These are phyloP conservation scores for Xylariomycetidae sp. DNA, from an alignment of 2,329 filamentous ascomycete species.

Conservation along the genomic window DNA sequence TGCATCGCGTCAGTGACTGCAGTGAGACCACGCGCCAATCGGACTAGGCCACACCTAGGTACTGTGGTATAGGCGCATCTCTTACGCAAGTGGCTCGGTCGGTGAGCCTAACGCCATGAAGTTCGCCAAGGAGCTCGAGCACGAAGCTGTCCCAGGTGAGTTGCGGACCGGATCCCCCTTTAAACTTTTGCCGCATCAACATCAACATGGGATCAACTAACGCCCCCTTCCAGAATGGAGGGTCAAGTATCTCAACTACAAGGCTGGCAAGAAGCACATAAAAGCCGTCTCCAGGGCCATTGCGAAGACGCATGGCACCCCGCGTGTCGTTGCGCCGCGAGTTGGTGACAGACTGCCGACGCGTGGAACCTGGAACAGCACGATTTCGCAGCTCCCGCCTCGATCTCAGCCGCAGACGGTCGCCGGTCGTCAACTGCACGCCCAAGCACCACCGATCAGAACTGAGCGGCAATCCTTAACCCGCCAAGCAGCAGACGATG, in stretches of 20 bases:
- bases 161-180: neutral
- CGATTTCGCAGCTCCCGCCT: conserved; percentile 22
- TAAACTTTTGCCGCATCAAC: conserved; percentile 1
- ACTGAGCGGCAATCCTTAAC: conserved; percentile 38
- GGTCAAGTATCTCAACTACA: conserved; percentile 91
- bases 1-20: too few relatives aligned
- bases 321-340: conserved; percentile 28
- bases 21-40: too few relatives aligned
- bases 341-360: conserved; percentile 25
- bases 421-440: conserved; percentile 12
- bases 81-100: too few relatives aligned
- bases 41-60: too few relatives aligned
- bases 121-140: conserved; percentile 73
- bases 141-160: conserved; percentile 76
- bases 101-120: conserved; percentile 52
- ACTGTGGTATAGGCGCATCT: too few relatives aligned
- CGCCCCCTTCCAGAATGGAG: conserved; percentile 63
- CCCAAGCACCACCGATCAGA: conserved; percentile 14
- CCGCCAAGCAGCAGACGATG: conserved; percentile 27
- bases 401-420: conserved; percentile 22
- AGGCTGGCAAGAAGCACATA: conserved; percentile 89
- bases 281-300: conserved; percentile 75
- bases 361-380: conserved; percentile 26
- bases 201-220: conserved; percentile 2
- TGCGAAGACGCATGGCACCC: conserved; percentile 51